Conservation (phyloP, 2,329 filamentous ascomycete genomes). For the Pseudogymnoascus sp. region DNA sequence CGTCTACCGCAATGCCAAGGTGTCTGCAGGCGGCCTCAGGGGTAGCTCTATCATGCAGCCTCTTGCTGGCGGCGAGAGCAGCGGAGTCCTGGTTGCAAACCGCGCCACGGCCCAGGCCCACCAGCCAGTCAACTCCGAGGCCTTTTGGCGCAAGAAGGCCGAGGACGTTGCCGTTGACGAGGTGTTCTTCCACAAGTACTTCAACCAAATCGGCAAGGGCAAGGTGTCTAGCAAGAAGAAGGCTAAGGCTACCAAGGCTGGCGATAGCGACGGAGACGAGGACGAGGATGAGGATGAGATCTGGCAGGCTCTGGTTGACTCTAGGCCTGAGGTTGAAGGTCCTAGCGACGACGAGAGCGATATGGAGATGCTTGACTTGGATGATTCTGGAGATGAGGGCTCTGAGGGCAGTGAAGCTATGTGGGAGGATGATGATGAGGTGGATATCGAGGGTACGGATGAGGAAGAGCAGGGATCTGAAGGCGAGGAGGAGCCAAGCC, state of each 20-base stretch:
- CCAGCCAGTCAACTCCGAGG: conserved; percentile 70
- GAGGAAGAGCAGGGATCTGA: conserved; percentile 38
- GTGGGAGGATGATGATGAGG: conserved; percentile 40
- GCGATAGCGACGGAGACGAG: conserved; percentile 35
- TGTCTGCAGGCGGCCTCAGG: conserved; percentile 50
- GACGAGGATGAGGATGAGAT: conserved; percentile 70
- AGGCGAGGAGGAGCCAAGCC: conserved; percentile 28
- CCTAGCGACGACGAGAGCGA: conserved; percentile 46
- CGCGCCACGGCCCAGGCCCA: conserved; percentile 39
- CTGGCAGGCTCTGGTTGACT: conserved; percentile 82
- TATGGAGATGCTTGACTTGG: conserved; percentile 43
- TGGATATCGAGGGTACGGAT: conserved; percentile 40
- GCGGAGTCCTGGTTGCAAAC: conserved; percentile 50
- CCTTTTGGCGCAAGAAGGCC: conserved; percentile 87
- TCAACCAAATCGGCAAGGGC: conserved; percentile 62
- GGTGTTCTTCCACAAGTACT: conserved; percentile 98
- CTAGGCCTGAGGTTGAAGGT: conserved; percentile 67
- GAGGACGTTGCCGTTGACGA: conserved; percentile 85
- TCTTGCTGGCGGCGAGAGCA: conserved; percentile 54
- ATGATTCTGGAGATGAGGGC: conserved; percentile 36
- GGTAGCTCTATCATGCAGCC: conserved; percentile 97
- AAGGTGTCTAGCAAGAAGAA: conserved; percentile 46
- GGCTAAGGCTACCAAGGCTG: conserved; percentile 47
- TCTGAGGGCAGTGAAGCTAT: conserved; percentile 21
- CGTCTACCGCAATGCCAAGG: conserved; percentile 91